A percentile compares a stretch with the other conserved stretches of the same genome.
phyloP scores from a whole-genome alignment of 1,284 basidiomycete genomes.

The Irpex lacteus region DNA sequence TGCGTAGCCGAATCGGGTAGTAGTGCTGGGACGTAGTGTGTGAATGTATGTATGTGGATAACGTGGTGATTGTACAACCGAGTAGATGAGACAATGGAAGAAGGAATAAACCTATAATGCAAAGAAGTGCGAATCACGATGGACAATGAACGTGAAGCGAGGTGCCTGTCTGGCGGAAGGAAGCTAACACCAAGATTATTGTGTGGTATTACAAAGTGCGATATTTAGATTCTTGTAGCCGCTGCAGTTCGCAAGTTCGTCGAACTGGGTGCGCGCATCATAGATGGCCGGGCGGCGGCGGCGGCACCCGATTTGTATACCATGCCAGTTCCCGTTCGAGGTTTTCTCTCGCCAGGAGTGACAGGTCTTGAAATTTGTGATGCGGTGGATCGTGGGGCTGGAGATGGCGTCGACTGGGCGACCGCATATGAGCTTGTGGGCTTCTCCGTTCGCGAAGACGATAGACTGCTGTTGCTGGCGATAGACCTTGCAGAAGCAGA shows the following conservation, averaged over 20 bases:
- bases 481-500: not conserved
- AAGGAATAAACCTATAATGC: not conserved
- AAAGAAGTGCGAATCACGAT: not conserved
- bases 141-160: not conserved
- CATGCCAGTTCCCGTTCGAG: conserved; percentile 71
- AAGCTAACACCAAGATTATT: not conserved
- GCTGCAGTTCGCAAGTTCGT: conserved; percentile 18
- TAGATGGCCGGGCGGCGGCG: conserved; percentile 18
- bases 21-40: not conserved
- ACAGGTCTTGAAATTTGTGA: conserved; percentile 13
- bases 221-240: conserved; percentile 1
- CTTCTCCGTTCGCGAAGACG: not conserved
- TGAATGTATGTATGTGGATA: not conserved
- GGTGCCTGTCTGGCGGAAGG: not conserved
- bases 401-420: conserved; percentile 9
- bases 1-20: not conserved
- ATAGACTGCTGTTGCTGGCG: not conserved
- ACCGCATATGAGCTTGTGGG: not conserved
- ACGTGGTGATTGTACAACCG: not conserved
- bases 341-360: conserved; percentile 35
- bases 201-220: not conserved
- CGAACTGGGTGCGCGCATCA: conserved; percentile 27
- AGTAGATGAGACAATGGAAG: not conserved
- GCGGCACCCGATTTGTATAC: conserved; percentile 44
- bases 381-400: not conserved